Conservation (phyloP, 805 yeast genomes). For the Tetrapisispora arboricola region DNA sequence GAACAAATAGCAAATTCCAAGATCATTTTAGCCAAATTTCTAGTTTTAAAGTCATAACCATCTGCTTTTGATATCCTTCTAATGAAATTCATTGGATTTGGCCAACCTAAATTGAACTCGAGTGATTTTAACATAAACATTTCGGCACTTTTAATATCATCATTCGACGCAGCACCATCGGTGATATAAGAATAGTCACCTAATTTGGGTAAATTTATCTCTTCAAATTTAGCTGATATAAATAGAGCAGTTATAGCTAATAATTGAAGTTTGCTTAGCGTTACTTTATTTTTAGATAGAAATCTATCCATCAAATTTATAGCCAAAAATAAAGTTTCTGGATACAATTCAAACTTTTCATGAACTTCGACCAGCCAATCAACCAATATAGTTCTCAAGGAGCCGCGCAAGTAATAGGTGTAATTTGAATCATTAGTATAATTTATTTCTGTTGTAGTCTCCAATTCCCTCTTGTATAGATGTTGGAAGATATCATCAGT, state of each 20-base stretch:
- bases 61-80: slow-evolving; percentile 84
- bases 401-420: slow-evolving; percentile 63
- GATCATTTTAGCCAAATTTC: slow-evolving; percentile 79
- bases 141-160: slow-evolving; percentile 76
- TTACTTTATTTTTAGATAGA: slow-evolving; percentile 61
- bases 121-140: slow-evolving; percentile 61
- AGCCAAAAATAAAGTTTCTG: slow-evolving; percentile 77
- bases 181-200: slow-evolving; percentile 79
- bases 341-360: slow-evolving; percentile 65
- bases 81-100: slow-evolving; percentile 83
- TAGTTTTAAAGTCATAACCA: slow-evolving; percentile 71
- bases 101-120: slow-evolving; percentile 67
- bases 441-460: slow-evolving; percentile 57
- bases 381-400: slow-evolving; percentile 73
- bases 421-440: slow-evolving; percentile 40
- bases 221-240: slow-evolving; percentile 92
- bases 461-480: slow-evolving; percentile 53
- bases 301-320: slow-evolving; percentile 82
- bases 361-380: slow-evolving; percentile 93
- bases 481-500: slow-evolving; percentile 75
- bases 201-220: slow-evolving; percentile 77
- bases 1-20: slow-evolving; percentile 72
- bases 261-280: slow-evolving; percentile 70
- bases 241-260: slow-evolving; percentile 78
- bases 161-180: slow-evolving; percentile 76